Conservation (phyloP, 352 stramenopile genomes). For the Phytophthora gonapodyides region DNA sequence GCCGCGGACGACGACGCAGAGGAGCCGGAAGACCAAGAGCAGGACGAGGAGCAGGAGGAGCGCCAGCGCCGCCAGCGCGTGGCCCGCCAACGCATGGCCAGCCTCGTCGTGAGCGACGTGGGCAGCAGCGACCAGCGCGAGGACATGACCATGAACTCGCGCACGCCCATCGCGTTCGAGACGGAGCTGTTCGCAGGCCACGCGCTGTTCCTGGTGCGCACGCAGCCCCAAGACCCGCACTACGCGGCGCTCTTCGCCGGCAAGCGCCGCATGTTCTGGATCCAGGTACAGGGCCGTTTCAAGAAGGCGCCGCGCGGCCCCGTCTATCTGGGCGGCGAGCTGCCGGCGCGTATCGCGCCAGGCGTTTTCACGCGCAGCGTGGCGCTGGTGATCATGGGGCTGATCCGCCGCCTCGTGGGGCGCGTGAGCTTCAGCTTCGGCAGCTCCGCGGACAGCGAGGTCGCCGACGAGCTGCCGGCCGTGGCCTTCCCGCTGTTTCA, state of each 20-base stretch:
- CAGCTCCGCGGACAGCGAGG: slow-evolving; percentile 22
- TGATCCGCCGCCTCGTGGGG: slow-evolving; percentile 72
- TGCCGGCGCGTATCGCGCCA: slow-evolving; percentile 61
- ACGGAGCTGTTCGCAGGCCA: slow-evolving; percentile 86
- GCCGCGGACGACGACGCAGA: slow-evolving; percentile 1
- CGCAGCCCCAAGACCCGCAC: slow-evolving; percentile 52
- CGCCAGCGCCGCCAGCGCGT: slow-evolving; percentile 12
- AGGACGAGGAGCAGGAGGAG: slow-evolving; percentile 7
- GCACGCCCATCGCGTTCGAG: slow-evolving; percentile 72
- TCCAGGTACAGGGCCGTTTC: slow-evolving; percentile 87
- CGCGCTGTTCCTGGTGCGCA: slow-evolving; percentile 85
- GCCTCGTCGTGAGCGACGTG: slow-evolving; percentile 49
- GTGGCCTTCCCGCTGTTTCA: slow-evolving; percentile 83
- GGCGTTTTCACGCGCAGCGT: slow-evolving; percentile 82
- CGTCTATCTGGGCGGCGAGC: slow-evolving; percentile 77
- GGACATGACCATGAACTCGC: slow-evolving; percentile 61
- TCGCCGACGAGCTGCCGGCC: slow-evolving; percentile 47
- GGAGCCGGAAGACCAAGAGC: slow-evolving; percentile 1
- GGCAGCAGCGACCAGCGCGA: slow-evolving; percentile 21
- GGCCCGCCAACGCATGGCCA: slow-evolving; percentile 15
- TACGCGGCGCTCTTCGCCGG: slow-evolving; percentile 63
- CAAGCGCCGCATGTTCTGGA: slow-evolving; percentile 85
- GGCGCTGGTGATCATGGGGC: slow-evolving; percentile 74
- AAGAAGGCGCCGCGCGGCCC: slow-evolving; percentile 58
- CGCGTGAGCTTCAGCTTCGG: slow-evolving; percentile 80